Base-by-base conservation (phyloP, 768 basidiomycete species). In the Mycena venus region DNA sequence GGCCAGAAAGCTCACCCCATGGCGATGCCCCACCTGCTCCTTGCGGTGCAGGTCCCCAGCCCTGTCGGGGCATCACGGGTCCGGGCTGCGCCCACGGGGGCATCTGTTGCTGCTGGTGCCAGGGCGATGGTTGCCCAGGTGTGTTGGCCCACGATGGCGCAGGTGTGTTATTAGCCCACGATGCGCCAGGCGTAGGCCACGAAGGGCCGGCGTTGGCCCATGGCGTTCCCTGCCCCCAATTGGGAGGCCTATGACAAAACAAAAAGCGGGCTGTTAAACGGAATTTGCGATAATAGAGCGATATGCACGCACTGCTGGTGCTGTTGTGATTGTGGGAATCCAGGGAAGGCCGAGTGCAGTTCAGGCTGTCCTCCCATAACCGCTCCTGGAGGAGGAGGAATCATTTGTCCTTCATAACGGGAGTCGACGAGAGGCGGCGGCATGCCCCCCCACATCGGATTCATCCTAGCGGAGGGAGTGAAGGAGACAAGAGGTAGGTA, bases 101-200 rank as follows among this genome's bases (percentile, higher is more conserved):
- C 38, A 55, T 44, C n/a, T 44, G 23, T 9, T 9, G 17, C 55
- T 56, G 62, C 36, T 31, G 70, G 32, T 11, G 29, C 40, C 55
- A 38, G 27, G 56, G 63, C 56, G 44, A 29, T 11, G 6, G 49
- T 29, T 62, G 61, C 49, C 1, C 23, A 58, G 71, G 72, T 14
- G 72, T 68, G 42, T 73, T 68, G 27, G 72, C 72, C 72, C 72
- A 73, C 19, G 66, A 56, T 10, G 66, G 62, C 7, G 68, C 31
- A 15, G 71, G 71, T 11, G 64, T 59, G 19, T 61, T 59, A 0
- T 61, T 59, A 0, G 34, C 25, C 71, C 71, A 73, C 15, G 59
- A 53, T 23, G 56, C 19, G 51, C 66, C 67, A 31, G 65, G 44
- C 17, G 63, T 51, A 14, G 27, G 40, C n/a, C 40, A 23, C 36